phyloP scores from a whole-genome alignment of 139 green algal species.

The Chlamydomonas asymmetrica region DNA sequence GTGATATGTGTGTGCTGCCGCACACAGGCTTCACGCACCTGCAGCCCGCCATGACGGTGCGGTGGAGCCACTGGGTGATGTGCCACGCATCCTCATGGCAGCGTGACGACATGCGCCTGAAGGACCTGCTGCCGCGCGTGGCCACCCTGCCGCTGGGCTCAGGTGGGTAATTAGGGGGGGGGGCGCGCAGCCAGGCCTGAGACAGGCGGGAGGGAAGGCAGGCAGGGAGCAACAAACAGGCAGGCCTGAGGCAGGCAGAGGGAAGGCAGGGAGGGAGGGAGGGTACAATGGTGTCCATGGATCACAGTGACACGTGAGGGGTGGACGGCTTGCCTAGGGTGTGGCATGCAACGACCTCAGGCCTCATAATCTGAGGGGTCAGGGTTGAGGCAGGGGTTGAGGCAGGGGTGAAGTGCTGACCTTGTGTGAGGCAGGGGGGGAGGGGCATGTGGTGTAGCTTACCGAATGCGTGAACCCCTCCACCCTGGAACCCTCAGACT shows the following conservation, averaged over 20 bases:
- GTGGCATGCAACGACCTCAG: too few relatives aligned
- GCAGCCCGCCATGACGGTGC: constrained; percentile 92
- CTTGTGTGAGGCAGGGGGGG: not conserved
- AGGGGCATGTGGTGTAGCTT: too few relatives aligned
- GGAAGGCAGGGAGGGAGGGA: too few relatives aligned
- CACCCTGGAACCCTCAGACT: too few relatives aligned
- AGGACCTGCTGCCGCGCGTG: constrained; percentile 85
- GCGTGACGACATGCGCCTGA: constrained; percentile 90
- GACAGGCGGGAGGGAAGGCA: not conserved
- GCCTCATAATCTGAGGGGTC: too few relatives aligned
- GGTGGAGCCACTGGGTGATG: constrained; percentile 95
- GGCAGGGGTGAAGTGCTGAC: not conserved
- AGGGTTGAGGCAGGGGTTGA: too few relatives aligned
- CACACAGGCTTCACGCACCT: constrained; percentile 92
- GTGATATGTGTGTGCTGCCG: not conserved
- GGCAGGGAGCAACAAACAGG: too few relatives aligned
- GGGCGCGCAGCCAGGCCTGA: not conserved
- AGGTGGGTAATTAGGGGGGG: constrained; percentile 22
- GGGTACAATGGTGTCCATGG: too few relatives aligned
- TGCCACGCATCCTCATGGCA: constrained; percentile 90
- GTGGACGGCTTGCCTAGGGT: too few relatives aligned
- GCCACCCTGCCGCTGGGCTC: constrained; percentile 88
- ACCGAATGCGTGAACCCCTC: too few relatives aligned
- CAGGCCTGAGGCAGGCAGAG: too few relatives aligned
- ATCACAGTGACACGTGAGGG: too few relatives aligned